Percentiles rank a stretch among this genome's conserved stretches.
Evolutionary conservation across 1,139 yeast genomes (phyloP).

Genomic region (Yueomyces sp.): DNA sequence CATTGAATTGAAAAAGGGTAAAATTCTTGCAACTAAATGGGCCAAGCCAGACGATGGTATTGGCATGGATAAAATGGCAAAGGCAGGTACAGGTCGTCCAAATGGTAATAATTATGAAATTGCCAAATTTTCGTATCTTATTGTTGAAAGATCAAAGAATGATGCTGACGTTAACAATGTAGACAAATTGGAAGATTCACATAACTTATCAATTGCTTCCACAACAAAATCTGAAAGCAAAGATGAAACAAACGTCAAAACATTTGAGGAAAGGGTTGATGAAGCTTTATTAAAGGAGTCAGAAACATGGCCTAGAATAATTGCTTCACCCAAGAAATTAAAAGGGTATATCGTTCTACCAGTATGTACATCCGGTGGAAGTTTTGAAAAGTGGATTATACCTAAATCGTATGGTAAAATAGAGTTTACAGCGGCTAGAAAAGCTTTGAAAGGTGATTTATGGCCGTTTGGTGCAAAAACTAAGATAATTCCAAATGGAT

Average conservation of each 20-base stretch:
- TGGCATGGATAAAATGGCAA: constrained; percentile 33
- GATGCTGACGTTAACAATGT: constrained; percentile 18
- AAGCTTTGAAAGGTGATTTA: constrained; percentile 70
- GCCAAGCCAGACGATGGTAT: constrained; percentile 41
- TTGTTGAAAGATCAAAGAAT: constrained; percentile 45
- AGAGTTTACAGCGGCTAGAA: constrained; percentile 82
- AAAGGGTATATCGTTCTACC: constrained; percentile 76
- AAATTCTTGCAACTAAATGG: constrained; percentile 65
- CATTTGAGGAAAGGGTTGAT: neutral
- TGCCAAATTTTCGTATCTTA: constrained; percentile 65
- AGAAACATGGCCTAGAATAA: constrained; percentile 59
- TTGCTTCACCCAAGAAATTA: constrained; percentile 60
- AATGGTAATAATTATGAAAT: constrained; percentile 61
- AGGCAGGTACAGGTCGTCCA: constrained; percentile 61
- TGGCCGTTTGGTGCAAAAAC: constrained; percentile 80
- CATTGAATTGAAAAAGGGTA: constrained; percentile 74
- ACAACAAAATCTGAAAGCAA: constrained; percentile 10
- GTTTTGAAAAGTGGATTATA: constrained; percentile 75
- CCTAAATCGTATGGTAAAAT: constrained; percentile 70
- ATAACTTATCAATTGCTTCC: no score
- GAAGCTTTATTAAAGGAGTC: constrained; percentile 13
- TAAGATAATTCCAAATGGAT: constrained; percentile 26
- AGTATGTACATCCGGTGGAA: constrained; percentile 70
- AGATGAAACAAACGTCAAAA: constrained; percentile 7
- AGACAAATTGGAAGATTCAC: constrained; percentile 12